Evolutionary conservation across 2,329 filamentous ascomycete species (phyloP), one percentile per base, ranked within the genome.

Genomic region (Ophiobolus disseminans): DNA sequence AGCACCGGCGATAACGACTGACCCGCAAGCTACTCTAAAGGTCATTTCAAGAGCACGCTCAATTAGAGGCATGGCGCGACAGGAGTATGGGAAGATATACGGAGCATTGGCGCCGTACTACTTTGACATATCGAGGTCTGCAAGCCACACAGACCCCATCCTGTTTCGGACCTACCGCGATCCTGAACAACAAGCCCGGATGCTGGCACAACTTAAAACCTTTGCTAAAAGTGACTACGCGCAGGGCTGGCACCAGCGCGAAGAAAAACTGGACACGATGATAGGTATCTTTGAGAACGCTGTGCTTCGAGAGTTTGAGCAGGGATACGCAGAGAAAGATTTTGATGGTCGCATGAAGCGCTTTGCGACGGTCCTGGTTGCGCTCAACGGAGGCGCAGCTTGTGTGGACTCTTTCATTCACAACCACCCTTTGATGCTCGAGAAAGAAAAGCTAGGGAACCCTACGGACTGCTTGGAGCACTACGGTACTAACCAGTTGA

Each of bases 71-170:
- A 84, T 86, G 62, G 94, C 94, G 35, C 84, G 92, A 53, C 86
- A 94, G 62, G 92, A 97, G 72, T 99, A 92, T 69, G 93, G 89
- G 13, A 95, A 88, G 70, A 81, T 97, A 11, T 95, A 97, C 73
- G 88, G 86, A n/a, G 89, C 90, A 3, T 75, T 99, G 59, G 89
- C 87, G 9, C 92, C 92, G 0, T 93, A 95, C 62, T 99, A 97
- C 74, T 84, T 85, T 57, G 91, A 99, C 69, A 82, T 97, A 32
- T 85, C 83, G 26, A 81, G 79, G 53, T 86, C 87, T 2, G 85
- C 80, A 75, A 90, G 79, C 55, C 90, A 89, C 75, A 84, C 89
- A 11, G 89, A 97, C 57, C 90, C 90, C 5, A 80, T 91, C 25
- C 79, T 97, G 7, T 99, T 97, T 74, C 86, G 89, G 62, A 88